A percentile compares a stretch with the other conserved stretches of the same genome.
These are phyloP conservation scores for Lodderomyces elongisporus DNA, from an alignment of 1,139 yeast species.

Conservation along the genomic window DNA sequence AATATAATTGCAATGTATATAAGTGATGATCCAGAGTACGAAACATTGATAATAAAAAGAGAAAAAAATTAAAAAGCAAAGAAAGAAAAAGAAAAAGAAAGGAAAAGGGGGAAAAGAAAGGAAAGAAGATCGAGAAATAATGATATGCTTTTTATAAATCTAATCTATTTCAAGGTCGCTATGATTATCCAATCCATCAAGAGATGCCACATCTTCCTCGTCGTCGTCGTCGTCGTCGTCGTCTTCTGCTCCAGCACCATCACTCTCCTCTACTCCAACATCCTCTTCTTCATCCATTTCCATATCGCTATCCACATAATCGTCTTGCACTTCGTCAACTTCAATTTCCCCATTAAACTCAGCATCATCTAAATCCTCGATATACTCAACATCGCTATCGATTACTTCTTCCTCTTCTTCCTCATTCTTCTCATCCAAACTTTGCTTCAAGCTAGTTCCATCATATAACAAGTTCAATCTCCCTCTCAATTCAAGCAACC, in stretches of 20 bases:
- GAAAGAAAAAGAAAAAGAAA: neutral
- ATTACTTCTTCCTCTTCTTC: slow-evolving; percentile 26
- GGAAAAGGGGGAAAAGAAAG: neutral
- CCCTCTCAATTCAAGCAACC: slow-evolving; percentile 78
- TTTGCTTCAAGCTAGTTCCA: slow-evolving; percentile 59
- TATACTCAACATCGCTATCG: slow-evolving; percentile 36
- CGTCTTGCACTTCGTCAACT: slow-evolving; percentile 21
- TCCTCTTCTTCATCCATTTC: slow-evolving; percentile 19
- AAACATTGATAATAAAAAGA: too few relatives aligned
- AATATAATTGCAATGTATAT: too few relatives aligned
- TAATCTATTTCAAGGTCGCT: slow-evolving; percentile 26
- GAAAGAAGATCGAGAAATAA: neutral
- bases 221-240: slow-evolving; percentile 12
- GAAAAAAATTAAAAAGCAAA: too few relatives aligned
- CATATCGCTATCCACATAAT: slow-evolving; percentile 18
- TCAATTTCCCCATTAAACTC: slow-evolving; percentile 22
- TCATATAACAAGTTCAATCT: slow-evolving; percentile 68
- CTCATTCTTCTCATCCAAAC: slow-evolving; percentile 37
- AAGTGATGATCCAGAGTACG: too few relatives aligned
- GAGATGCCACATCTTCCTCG: slow-evolving; percentile 13
- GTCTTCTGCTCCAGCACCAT: too few relatives aligned
- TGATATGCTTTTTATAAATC: neutral
- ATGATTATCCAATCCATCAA: slow-evolving; percentile 15
- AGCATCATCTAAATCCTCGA: slow-evolving; percentile 41
- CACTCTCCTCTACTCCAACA: slow-evolving; percentile 16